Base-by-base conservation (phyloP, 2,329 filamentous ascomycete genomes). In the Colletotrichum tabaci region DNA sequence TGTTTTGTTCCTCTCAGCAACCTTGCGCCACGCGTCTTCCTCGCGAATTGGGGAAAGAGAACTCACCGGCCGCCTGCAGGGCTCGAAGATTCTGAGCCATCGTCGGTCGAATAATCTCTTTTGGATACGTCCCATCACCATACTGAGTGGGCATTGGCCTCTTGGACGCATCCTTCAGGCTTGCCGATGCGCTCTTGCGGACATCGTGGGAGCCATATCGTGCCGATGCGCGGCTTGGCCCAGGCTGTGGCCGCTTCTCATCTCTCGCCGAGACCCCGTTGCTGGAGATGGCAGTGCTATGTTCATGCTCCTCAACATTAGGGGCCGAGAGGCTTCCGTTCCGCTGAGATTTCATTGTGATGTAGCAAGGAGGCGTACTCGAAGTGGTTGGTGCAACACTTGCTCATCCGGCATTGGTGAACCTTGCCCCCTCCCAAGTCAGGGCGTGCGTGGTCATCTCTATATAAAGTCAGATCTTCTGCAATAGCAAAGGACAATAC, bases 141-240 rank as follows among this genome's bases (percentile, higher is more conserved):
- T 85, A 87, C 75, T 92, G 86, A 2, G 84, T 89, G 0, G 92
- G 91, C 42, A 92, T 80, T 12, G 92, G 91, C n/a, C 89, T 83
- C 69, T 84, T 85, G 1, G 90, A 89, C 5, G 89, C 87, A 65
- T 82, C 76, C 3, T 80, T 77, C 38, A 84, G 75, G 58, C 80
- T 77, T 73, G 79, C 77, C 55, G 83, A 35, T 56, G 47, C 60
- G 12, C 50, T 30, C n/a, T 61, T 44, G 49, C 57, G 64, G 44
- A 58, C 66, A 62, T 70, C 71, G 23, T 74, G 52, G 12, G 53
- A 67, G 30, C 71, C 71, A n/a, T 73, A 66, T 21, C 50, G 46
- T 2, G 67, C 40, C 21, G 52, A 42, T 18, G 53, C 71, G 38
- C 44, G 49, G 40, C 68, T 68, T 8, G 64, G 65, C 12, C 26